Evolutionary conservation across 331 rosid species (phyloP).

Genomic region (Malus hybrid): DNA sequence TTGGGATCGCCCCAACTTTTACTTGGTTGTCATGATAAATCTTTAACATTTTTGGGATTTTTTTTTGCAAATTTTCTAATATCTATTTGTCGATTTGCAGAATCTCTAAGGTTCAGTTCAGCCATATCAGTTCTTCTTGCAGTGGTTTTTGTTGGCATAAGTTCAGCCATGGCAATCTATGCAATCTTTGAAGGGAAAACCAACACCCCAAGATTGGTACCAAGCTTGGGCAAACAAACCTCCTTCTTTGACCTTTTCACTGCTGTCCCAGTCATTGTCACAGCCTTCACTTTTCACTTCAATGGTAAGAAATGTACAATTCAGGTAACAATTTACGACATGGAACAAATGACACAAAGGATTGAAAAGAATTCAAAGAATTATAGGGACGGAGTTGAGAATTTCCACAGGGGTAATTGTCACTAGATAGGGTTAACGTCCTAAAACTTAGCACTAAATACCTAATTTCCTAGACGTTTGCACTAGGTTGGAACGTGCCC

Average conservation of each 20-base stretch:
- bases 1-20: too few species aligned
- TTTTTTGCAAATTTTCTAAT: too few species aligned
- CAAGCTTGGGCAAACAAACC: conserved; percentile 49
- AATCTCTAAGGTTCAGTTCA: conserved; percentile 76
- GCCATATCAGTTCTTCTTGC: conserved; percentile 77
- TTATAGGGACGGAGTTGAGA: too few species aligned
- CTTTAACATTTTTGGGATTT: too few species aligned
- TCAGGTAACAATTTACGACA: background rate
- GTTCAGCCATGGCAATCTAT: conserved; percentile 61
- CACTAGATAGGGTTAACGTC: too few species aligned
- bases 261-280: conserved; percentile 85
- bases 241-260: conserved; percentile 90
- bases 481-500: too few species aligned
- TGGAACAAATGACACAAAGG: too few species aligned
- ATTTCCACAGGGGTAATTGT: too few species aligned
- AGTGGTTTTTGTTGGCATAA: conserved; percentile 68
- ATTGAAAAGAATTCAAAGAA: too few species aligned
- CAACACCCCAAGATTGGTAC: conserved; percentile 55
- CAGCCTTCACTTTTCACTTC: conserved; percentile 88
- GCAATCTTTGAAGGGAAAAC: conserved; percentile 69
- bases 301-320: conserved; percentile 39
- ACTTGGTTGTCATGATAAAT: too few species aligned
- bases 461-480: too few species aligned
- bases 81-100: conserved; percentile 17
- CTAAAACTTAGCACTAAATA: too few species aligned